Base-by-base conservation (phyloP, 75 land plant species). In the Azolla pinnata region DNA sequence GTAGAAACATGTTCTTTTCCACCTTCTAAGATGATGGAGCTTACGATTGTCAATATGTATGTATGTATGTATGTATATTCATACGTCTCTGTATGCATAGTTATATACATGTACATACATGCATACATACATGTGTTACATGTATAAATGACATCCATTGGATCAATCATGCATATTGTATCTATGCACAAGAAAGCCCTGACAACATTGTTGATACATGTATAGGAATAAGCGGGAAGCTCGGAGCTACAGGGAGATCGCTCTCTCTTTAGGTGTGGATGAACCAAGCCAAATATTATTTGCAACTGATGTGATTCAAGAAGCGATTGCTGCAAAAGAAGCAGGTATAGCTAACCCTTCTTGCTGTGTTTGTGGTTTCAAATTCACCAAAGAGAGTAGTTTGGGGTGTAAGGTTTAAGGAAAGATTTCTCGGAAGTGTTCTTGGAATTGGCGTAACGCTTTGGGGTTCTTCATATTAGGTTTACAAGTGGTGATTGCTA, bases 141-240 rank as follows among this genome's bases (percentile, higher is more conserved):
- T n/a, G n/a, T n/a, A n/a, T n/a, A n/a, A n/a, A n/a, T n/a, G n/a
- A n/a, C n/a, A n/a, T 5, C 17, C 5, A 12, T 5, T 35, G 5
- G 40, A 5, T 12, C 40, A 12, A 35, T 5, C 5, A 35, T 35
- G 5, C 40, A 35, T 35, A 35, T 5, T 35, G 40, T 35, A 5
- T 5, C 40, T 5, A 5, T 5, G 12, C 12, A 5, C 12, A 35
- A 5, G 12, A 35, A 35, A 35, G 12, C 5, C 12, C 40, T 5
- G 40, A 5, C 40, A 35, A 12, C 40, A 35, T 35, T 35, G n/a
- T n/a, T n/a, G n/a, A n/a, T n/a, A n/a, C n/a, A n/a, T n/a, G n/a
- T n/a, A n/a, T n/a, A 95, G 99, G 33, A 90, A 90, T 62, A 95
- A 95, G 67, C 75, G 83, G 63, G 99, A 89, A 69, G 23, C 91